phyloP scores from a whole-genome alignment of 257 asterid species.

The Pogostemon cablin region DNA sequence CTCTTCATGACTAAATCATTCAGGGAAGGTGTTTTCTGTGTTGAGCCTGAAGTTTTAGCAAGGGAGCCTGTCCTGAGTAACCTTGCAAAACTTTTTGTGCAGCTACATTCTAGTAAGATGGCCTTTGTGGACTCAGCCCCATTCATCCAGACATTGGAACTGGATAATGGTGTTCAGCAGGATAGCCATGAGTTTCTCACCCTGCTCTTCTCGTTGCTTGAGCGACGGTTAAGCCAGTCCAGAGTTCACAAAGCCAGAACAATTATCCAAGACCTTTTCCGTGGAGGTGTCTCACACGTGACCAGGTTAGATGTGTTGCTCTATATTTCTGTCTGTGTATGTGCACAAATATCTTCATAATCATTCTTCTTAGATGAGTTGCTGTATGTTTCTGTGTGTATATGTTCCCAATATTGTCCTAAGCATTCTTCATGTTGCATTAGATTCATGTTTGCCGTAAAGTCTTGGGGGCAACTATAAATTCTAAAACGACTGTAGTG shows the following conservation, averaged over 20 bases:
- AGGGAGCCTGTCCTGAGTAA: slow-evolving; percentile 78
- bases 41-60: slow-evolving; percentile 73
- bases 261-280: slow-evolving; percentile 87
- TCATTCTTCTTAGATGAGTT: too few relatives aligned
- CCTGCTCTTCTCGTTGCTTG: slow-evolving; percentile 87
- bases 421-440: slow-evolving; percentile 28
- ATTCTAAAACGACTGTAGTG: neutral
- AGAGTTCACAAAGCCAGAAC: slow-evolving; percentile 72
- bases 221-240: slow-evolving; percentile 78
- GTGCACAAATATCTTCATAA: slow-evolving; percentile 11
- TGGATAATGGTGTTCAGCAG: slow-evolving; percentile 97
- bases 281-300: slow-evolving; percentile 96
- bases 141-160: slow-evolving; percentile 84
- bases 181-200: slow-evolving; percentile 98
- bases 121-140: slow-evolving; percentile 98
- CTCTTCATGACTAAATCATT: slow-evolving; percentile 86
- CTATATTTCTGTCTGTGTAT: slow-evolving; percentile 9
- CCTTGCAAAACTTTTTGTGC: slow-evolving; percentile 83
- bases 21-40: slow-evolving; percentile 85
- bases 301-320: slow-evolving; percentile 57
- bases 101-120: slow-evolving; percentile 84
- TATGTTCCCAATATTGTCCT: neutral
- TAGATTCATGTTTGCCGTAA: slow-evolving; percentile 15
- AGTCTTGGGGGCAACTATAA: slow-evolving; percentile 8
- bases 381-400: slow-evolving; percentile 7